phyloP scores from a whole-genome alignment of 148 eudicot genomes.

The Linanthus parryae region DNA sequence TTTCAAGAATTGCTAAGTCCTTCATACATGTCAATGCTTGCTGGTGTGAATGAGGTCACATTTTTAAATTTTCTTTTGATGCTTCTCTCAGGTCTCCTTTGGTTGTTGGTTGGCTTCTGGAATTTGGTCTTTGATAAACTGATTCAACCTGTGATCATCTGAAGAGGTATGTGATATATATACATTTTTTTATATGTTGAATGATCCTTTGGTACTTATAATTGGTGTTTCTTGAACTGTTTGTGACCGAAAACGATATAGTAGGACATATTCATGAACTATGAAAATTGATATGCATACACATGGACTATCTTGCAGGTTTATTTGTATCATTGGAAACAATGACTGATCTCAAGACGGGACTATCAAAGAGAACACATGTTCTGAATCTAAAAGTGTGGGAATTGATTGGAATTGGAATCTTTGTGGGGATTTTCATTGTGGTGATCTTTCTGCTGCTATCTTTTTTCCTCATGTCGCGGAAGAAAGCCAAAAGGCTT shows the following conservation, averaged over 20 bases:
- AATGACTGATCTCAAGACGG: slow-evolving; percentile 41
- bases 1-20: too few relatives aligned
- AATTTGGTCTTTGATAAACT: too few relatives aligned
- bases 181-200: neutral
- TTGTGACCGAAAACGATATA: neutral
- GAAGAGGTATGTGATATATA: too few relatives aligned
- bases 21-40: too few relatives aligned
- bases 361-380: slow-evolving; percentile 44
- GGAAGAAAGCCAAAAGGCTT: slow-evolving; percentile 44
- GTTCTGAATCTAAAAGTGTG: slow-evolving; percentile 68
- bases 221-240: neutral
- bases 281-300: slow-evolving; percentile 4
- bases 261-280: neutral
- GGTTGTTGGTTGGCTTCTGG: too few relatives aligned
- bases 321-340: slow-evolving; percentile 13
- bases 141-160: too few relatives aligned
- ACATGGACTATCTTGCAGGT: slow-evolving; percentile 8
- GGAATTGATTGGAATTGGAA: slow-evolving; percentile 54
- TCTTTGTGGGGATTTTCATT: slow-evolving; percentile 49
- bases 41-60: too few relatives aligned
- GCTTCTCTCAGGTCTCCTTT: too few relatives aligned
- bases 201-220: neutral
- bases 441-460: slow-evolving; percentile 47
- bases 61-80: too few relatives aligned
- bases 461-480: slow-evolving; percentile 44